phyloP scores from a whole-genome alignment of 306 rosid species.

The Hippophae gyantsensis region DNA sequence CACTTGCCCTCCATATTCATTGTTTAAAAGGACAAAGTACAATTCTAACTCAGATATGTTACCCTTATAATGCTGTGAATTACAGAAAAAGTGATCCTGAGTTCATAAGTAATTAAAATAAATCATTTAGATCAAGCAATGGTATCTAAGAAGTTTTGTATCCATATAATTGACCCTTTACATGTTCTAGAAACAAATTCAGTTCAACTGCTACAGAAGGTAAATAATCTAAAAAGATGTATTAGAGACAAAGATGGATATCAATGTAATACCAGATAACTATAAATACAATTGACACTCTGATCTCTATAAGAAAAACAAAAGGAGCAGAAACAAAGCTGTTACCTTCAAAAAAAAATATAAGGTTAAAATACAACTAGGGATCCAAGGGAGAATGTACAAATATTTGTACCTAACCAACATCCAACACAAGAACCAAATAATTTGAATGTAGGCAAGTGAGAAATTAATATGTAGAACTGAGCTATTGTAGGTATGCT shows the following conservation, averaged over 20 bases:
- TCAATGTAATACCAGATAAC: neutral
- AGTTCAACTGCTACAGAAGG: neutral
- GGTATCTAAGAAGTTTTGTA: neutral
- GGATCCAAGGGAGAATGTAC: constrained; percentile 94
- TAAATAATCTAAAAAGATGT: neutral
- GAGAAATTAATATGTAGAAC: neutral
- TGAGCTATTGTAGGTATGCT: neutral
- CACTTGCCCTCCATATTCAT: constrained; percentile 93
- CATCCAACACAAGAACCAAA: constrained; percentile 4
- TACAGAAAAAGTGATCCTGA: constrained; percentile 14
- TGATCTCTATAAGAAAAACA: neutral
- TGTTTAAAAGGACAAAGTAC: constrained; percentile 82
- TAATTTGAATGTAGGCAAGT: neutral
- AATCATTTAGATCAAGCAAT: neutral
- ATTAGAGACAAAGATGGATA: neutral
- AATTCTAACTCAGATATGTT: constrained; percentile 74
- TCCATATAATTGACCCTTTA: neutral
- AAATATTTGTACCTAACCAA: constrained; percentile 77
- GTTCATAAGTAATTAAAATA: constrained; percentile 3
- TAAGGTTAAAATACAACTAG: constrained; percentile 89
- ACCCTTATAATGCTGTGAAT: constrained; percentile 64
- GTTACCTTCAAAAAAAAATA: constrained; percentile 69
- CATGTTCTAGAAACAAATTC: neutral
- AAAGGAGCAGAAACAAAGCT: neutral
- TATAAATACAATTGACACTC: neutral